Conservation (phyloP, 768 basidiomycete species). For the Mycena latifolia region DNA sequence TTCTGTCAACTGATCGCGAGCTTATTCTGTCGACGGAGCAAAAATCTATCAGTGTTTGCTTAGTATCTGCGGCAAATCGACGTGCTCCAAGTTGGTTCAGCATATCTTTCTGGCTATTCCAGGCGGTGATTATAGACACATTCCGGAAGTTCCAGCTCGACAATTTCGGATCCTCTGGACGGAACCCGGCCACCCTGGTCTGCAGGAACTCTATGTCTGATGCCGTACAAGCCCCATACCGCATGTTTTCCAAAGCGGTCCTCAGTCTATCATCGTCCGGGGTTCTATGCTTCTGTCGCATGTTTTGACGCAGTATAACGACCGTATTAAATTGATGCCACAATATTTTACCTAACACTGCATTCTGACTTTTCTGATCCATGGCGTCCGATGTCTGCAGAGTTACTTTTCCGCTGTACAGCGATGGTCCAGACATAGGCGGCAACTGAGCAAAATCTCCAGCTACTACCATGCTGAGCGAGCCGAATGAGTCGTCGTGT, state of each 20-base stretch:
- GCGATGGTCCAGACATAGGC: slow-evolving; percentile 29
- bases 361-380: not conserved
- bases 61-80: too few species aligned
- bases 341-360: not conserved
- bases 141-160: too few species aligned
- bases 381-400: not conserved
- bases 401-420: slow-evolving; percentile 1
- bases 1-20: not conserved
- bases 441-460: slow-evolving; percentile 53
- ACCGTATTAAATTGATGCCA: slow-evolving; percentile 51
- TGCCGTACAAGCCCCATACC: slow-evolving; percentile 49
- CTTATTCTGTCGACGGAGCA: not conserved
- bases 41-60: too few species aligned
- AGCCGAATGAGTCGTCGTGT: slow-evolving; percentile 38
- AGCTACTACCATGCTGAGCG: slow-evolving; percentile 46
- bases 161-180: too few species aligned
- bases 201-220: too few species aligned
- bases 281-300: slow-evolving; percentile 39
- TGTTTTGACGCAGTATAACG: slow-evolving; percentile 50
- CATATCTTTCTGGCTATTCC: too few species aligned
- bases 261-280: slow-evolving; percentile 43
- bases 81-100: too few species aligned
- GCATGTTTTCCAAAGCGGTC: too few species aligned
- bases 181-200: too few species aligned
- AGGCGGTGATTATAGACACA: too few species aligned